Evolutionary conservation across 495 filamentous ascomycete genomes (phyloP), one percentile per base, ranked within the genome.

Genomic region (Lepraria neglecta): DNA sequence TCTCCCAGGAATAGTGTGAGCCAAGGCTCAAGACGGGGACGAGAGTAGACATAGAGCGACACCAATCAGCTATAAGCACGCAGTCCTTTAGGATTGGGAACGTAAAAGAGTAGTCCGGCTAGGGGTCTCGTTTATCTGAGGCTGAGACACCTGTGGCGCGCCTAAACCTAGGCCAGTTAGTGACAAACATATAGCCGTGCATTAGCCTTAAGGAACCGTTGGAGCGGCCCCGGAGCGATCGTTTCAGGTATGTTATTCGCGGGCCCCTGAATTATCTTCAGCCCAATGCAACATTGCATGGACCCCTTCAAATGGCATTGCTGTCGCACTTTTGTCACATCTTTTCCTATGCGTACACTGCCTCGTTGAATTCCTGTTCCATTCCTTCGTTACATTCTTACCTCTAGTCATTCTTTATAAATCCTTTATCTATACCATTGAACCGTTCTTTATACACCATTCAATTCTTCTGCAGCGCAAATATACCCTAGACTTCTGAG

Each of bases 171-270:
- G 6, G 9, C 0, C 35, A 12, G 35, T 38, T 38, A 38, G 35
- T 11, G 35, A 38, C 35, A 38, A 38, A 12, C 35, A 38, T 38
- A 38, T 38, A 54, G 21, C 47, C 47, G 14, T 51, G 11, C 21
- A 27, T 47, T 47, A 47, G 45, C 24, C 19, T 12, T 11, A 31
- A 53, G 28, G 9, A 6, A 0, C 5, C 1, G 12, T 31, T 38
- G 33, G 33, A 7, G 33, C 33, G 33, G 33, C 33, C 6, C 52
- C 10, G 10, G 24, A 38, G 31, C 52, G n/a, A 35, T n/a, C 33
- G 52, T 55, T 55, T 55, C 52, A 55, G 19, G 31, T 24, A 3
- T 38, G 35, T 54, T 21, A 38, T 38, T 54, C 38, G 31, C 33
- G 17, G 21, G 17, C 14, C 51, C 51, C 51, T 35, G 51, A 35